These are phyloP conservation scores for Amphichorda felina DNA, from an alignment of 2,329 filamentous ascomycete genomes.

Conservation along the genomic window DNA sequence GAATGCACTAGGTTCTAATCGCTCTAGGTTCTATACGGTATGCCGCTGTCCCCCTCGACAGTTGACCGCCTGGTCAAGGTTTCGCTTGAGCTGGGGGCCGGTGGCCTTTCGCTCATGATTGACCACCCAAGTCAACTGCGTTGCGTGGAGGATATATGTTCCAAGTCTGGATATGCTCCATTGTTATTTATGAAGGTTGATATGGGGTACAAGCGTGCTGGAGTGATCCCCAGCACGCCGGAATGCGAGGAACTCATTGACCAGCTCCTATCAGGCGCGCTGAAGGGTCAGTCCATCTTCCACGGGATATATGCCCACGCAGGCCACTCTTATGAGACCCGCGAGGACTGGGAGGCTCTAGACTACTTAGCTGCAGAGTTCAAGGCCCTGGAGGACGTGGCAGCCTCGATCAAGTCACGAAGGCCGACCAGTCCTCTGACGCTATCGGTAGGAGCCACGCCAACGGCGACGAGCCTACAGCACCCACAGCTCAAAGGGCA, in stretches of 20 bases:
- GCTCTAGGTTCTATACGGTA: conserved; percentile 50
- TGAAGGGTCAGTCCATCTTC: conserved; percentile 23
- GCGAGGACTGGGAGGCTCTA: conserved; percentile 43
- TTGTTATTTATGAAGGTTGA: conserved; percentile 62
- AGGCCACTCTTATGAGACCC: conserved; percentile 55
- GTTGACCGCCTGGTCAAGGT: conserved; percentile 46
- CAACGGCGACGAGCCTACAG: conserved; percentile 55
- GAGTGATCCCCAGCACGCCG: conserved; percentile 39
- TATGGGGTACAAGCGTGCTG: conserved; percentile 57
- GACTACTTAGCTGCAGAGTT: conserved; percentile 49
- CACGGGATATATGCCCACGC: conserved; percentile 61
- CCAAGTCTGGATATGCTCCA: conserved; percentile 29
- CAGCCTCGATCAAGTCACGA: conserved; percentile 20
- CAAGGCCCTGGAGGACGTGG: conserved; percentile 33
- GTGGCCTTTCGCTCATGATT: conserved; percentile 49
- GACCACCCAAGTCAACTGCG: conserved; percentile 52
- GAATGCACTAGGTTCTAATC: not conserved
- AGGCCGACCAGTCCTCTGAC: conserved; percentile 23
- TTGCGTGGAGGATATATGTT: conserved; percentile 24
- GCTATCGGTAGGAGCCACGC: conserved; percentile 64
- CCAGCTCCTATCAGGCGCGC: conserved; percentile 26
- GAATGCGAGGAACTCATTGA: conserved; percentile 32
- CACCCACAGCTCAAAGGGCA: conserved; percentile 31
- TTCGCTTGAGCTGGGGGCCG: conserved; percentile 37
- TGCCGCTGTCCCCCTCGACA: conserved; percentile 52